Evolutionary conservation across 441 rosid genomes (phyloP).

Genomic region (Kokia cookei): DNA sequence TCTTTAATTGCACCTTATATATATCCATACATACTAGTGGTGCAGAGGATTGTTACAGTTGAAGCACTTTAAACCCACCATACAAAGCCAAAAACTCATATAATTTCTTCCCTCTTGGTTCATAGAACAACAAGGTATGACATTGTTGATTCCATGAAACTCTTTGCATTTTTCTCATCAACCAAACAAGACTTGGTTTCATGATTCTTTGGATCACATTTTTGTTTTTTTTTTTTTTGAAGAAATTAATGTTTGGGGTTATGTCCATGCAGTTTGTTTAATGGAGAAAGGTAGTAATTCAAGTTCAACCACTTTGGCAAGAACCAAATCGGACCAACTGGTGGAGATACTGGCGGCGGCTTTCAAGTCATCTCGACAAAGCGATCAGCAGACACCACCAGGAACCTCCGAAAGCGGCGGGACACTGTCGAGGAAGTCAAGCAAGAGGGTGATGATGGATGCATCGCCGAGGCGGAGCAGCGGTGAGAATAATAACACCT

Average conservation of each 20-base stretch:
- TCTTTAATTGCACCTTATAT: constrained; percentile 15
- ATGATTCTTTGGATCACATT: neutral
- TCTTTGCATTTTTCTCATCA: constrained; percentile 1
- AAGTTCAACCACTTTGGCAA: constrained; percentile 41
- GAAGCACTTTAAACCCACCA: neutral
- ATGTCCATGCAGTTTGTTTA: neutral
- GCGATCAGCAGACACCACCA: constrained; percentile 17
- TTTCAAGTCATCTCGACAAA: constrained; percentile 50
- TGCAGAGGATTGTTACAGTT: neutral
- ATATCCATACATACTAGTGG: constrained; percentile 7
- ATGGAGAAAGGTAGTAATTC: constrained; percentile 29
- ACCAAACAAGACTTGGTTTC: neutral
- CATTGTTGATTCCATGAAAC: neutral
- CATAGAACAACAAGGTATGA: neutral
- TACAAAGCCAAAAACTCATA: neutral
- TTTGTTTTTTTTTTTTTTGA: neutral
- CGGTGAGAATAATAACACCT: constrained; percentile 38
- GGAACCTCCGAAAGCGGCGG: constrained; percentile 25
- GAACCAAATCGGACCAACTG: constrained; percentile 83
- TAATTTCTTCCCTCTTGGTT: neutral
- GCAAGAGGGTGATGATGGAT: constrained; percentile 45
- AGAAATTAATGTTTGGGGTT: neutral
- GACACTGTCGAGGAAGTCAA: constrained; percentile 58
- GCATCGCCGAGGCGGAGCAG: constrained; percentile 60
- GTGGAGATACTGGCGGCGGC: constrained; percentile 61